phyloP scores from a whole-genome alignment of 2,329 filamentous ascomycete genomes.

The Rutstroemia sp. region DNA sequence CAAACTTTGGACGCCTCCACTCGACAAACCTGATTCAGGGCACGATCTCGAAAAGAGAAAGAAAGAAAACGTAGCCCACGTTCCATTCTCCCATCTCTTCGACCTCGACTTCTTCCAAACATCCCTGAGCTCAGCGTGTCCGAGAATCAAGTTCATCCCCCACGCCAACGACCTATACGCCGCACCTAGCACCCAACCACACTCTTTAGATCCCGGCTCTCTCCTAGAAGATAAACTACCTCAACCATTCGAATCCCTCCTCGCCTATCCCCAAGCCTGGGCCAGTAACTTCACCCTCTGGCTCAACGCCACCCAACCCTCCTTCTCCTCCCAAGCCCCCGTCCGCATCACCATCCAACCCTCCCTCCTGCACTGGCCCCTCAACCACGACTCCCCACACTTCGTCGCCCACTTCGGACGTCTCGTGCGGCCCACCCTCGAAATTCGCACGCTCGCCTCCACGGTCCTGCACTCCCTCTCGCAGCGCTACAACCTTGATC shows the following conservation, averaged over 20 bases:
- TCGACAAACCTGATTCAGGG: background rate
- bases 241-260: constrained; percentile 4
- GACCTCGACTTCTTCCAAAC: constrained; percentile 19
- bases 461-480: constrained; percentile 26
- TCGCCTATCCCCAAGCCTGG: constrained; percentile 17
- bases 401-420: constrained; percentile 19
- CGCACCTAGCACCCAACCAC: constrained; percentile 10
- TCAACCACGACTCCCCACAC: constrained; percentile 15
- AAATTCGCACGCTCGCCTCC: constrained; percentile 19
- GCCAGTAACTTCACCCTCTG: constrained; percentile 19
- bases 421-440: constrained; percentile 20
- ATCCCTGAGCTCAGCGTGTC: constrained; percentile 15
- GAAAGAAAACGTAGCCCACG: constrained; percentile 3
- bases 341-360: constrained; percentile 20
- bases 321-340: constrained; percentile 11
- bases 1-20: constrained; percentile 7
- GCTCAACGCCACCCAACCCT: constrained; percentile 19
- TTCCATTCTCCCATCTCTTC: constrained; percentile 21
- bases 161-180: constrained; percentile 16
- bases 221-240: background rate
- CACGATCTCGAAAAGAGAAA: background rate
- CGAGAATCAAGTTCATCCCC: constrained; percentile 12
- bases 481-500: constrained; percentile 19
- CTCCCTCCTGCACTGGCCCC: constrained; percentile 19
- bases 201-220: background rate